A percentile compares a stretch with the other conserved stretches of the same genome.
phyloP scores from a whole-genome alignment of 179 eudicot species.

The Spinacia oleracea region DNA sequence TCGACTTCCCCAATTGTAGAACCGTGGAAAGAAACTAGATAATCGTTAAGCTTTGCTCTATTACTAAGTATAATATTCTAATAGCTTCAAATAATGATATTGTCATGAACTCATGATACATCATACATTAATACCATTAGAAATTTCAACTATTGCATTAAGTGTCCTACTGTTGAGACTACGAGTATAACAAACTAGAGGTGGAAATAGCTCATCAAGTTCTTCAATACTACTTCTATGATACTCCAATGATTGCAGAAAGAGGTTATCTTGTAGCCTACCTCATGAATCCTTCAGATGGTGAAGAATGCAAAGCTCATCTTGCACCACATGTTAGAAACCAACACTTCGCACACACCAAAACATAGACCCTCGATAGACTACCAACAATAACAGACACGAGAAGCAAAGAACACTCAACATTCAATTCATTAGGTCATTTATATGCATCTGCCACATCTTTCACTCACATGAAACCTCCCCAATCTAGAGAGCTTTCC shows the following conservation, averaged over 20 bases:
- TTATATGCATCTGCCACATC: background rate
- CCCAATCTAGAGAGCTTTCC: background rate
- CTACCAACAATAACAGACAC: background rate
- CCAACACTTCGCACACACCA: background rate
- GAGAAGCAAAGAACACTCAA: background rate
- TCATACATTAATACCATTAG: background rate
- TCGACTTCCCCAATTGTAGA: background rate
- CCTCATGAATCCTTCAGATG: background rate
- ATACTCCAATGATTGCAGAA: background rate
- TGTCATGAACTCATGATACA: background rate
- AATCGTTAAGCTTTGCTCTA: background rate
- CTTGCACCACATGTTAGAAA: background rate
- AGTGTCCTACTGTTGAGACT: background rate
- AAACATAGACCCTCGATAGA: background rate
- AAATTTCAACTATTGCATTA: background rate
- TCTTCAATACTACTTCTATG: background rate
- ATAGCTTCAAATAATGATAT: background rate
- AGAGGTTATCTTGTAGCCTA: background rate
- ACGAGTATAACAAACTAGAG: background rate
- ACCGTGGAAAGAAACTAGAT: background rate
- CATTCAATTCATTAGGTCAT: no score
- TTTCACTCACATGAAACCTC: background rate
- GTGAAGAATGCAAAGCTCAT: background rate
- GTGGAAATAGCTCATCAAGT: background rate
- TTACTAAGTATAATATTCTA: background rate